These are phyloP conservation scores for Russula abietina DNA, from an alignment of 768 basidiomycete genomes.

Conservation along the genomic window DNA sequence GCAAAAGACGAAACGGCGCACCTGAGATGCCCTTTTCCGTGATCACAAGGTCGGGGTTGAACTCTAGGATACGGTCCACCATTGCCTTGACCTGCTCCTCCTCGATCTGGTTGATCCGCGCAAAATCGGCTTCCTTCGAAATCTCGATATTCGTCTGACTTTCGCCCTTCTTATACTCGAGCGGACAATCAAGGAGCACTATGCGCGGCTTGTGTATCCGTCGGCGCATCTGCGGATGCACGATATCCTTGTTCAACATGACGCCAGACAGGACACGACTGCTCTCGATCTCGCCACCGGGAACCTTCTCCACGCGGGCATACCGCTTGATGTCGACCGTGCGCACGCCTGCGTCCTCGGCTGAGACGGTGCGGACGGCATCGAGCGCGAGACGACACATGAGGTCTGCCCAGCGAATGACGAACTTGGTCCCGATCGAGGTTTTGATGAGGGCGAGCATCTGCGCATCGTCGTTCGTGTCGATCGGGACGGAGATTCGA, in stretches of 20 bases:
- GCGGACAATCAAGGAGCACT: constrained; percentile 84
- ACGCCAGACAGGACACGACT: constrained; percentile 82
- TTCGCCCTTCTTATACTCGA: constrained; percentile 99
- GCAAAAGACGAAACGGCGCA: constrained; percentile 35
- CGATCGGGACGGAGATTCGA: constrained; percentile 83
- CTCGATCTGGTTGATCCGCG: constrained; percentile 86
- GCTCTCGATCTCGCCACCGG: constrained; percentile 96
- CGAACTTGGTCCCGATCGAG: constrained; percentile 97
- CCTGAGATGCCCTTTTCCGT: constrained; percentile 98
- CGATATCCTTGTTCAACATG: constrained; percentile 98
- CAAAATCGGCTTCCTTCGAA: constrained; percentile 90
- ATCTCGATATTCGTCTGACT: constrained; percentile 98
- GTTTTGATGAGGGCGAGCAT: constrained; percentile 98
- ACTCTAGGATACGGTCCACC: constrained; percentile 80
- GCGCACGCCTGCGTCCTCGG: constrained; percentile 67
- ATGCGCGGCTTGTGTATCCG: constrained; percentile 87
- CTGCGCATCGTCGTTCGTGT: constrained; percentile 75
- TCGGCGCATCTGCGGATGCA: constrained; percentile 93
- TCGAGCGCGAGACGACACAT: constrained; percentile 95
- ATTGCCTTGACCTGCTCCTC: constrained; percentile 92
- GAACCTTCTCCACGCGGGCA: constrained; percentile 94
- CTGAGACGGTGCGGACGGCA: constrained; percentile 84
- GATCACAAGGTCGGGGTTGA: constrained; percentile 91
- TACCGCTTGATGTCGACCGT: constrained; percentile 98
- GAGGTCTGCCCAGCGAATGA: constrained; percentile 91